phyloP scores from a whole-genome alignment of 768 basidiomycete species.

The Rhizopogon roseolus region DNA sequence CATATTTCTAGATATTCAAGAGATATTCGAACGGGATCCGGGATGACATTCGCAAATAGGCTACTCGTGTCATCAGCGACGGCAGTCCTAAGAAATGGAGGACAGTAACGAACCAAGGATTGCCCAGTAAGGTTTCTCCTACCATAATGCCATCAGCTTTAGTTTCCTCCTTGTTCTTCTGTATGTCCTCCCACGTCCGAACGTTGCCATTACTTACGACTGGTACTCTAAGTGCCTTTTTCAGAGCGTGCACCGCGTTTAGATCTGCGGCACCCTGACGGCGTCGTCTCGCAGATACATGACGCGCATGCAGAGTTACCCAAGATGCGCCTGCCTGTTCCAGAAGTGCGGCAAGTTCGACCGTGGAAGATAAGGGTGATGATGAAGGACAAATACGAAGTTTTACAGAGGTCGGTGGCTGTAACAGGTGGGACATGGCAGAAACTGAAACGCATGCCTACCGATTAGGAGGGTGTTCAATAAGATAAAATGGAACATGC shows the following conservation, averaged over 20 bases:
- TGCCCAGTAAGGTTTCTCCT: constrained; percentile 69
- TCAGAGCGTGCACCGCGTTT: constrained; percentile 50
- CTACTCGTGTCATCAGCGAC: constrained; percentile 29
- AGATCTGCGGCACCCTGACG: constrained; percentile 72
- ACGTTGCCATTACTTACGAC: constrained; percentile 82
- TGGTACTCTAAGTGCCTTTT: constrained; percentile 45
- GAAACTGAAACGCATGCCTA: constrained; percentile 40
- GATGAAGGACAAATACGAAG: constrained; percentile 49
- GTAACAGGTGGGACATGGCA: constrained; percentile 56
- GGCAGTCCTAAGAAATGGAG: background rate
- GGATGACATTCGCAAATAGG: constrained; percentile 48
- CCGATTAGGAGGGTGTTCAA: background rate
- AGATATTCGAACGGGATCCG: constrained; percentile 62
- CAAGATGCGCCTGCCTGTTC: constrained; percentile 66
- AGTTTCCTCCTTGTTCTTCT: constrained; percentile 47
- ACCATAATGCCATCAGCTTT: constrained; percentile 77
- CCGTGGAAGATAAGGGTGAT: constrained; percentile 41
- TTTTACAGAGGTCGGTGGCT: constrained; percentile 63
- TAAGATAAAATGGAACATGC: constrained; percentile 4
- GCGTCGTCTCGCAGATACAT: constrained; percentile 63
- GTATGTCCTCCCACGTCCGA: constrained; percentile 51
- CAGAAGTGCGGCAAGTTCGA: constrained; percentile 50
- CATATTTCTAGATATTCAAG: constrained; percentile 68
- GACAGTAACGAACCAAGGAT: constrained; percentile 54
- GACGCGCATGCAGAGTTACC: constrained; percentile 71